Percentiles rank a stretch among this genome's conserved stretches.
Evolutionary conservation across 495 filamentous ascomycete species (phyloP).

Genomic region (Neurospora sp.): DNA sequence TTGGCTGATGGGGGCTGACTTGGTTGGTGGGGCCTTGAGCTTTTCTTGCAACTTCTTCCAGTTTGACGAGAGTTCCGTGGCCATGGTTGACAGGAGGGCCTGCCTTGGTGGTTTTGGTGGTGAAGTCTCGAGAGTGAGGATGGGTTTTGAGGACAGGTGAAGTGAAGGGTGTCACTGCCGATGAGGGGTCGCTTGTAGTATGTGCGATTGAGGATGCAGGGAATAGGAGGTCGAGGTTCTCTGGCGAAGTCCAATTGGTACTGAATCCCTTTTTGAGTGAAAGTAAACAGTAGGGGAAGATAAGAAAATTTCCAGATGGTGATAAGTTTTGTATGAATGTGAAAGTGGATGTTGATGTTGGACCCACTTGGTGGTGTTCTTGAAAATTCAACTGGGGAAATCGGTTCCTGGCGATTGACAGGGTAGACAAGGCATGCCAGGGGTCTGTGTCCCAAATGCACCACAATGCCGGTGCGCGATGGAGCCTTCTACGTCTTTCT

Average conservation of each 20-base stretch:
- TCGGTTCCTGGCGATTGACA: neutral
- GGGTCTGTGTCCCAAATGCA: neutral
- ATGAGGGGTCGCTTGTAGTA: neutral
- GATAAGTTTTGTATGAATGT: neutral
- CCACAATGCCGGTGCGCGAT: too few species aligned
- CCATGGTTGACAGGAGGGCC: conserved; percentile 17
- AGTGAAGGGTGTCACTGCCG: neutral
- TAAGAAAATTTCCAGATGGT: neutral
- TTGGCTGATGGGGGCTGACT: conserved; percentile 17
- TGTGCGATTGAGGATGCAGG: too few species aligned
- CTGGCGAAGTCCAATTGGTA: neutral
- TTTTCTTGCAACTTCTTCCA: conserved; percentile 67
- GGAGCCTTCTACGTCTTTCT: too few species aligned
- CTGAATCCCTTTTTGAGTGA: too few species aligned
- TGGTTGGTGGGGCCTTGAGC: conserved; percentile 44
- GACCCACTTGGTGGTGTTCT: neutral
- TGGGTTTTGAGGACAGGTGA: neutral
- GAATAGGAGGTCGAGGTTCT: neutral
- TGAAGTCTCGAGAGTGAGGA: neutral
- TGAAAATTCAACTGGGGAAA: neutral
- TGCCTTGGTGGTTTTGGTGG: neutral
- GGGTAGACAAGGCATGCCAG: neutral
- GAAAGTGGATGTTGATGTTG: neutral
- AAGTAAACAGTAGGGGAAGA: neutral
- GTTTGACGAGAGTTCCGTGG: conserved; percentile 45